phyloP scores from a whole-genome alignment of 1,284 basidiomycete genomes.

The Ceratobasidium sp. region DNA sequence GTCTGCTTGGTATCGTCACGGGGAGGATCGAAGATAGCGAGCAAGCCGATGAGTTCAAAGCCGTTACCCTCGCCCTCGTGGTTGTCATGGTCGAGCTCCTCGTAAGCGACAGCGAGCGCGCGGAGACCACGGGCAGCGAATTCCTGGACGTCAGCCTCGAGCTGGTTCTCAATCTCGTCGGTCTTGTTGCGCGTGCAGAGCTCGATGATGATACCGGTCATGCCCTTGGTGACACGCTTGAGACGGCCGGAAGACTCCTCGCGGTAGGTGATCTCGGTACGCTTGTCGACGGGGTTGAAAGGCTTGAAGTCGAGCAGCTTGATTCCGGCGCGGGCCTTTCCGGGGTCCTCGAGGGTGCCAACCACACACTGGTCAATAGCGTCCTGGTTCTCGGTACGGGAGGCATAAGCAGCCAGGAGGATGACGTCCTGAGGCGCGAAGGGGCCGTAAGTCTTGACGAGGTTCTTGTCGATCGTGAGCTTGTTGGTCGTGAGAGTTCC shows the following conservation, averaged over 20 bases:
- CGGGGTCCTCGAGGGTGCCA: conserved; percentile 77
- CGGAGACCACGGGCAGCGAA: conserved; percentile 96
- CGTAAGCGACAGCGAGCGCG: conserved; percentile 94
- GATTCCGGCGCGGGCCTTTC: conserved; percentile 88
- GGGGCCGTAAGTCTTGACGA: conserved; percentile 90
- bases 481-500: conserved; percentile 98
- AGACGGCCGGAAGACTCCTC: conserved; percentile 93
- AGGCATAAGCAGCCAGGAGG: conserved; percentile 93
- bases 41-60: conserved; percentile 95
- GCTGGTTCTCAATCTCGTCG: conserved; percentile 86
- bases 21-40: conserved; percentile 97
- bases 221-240: conserved; percentile 98
- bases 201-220: conserved; percentile 96
- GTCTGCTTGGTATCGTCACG: conserved; percentile 99
- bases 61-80: conserved; percentile 88
- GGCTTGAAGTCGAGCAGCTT: conserved; percentile 98
- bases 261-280: conserved; percentile 96
- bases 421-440: conserved; percentile 92
- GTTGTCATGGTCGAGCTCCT: conserved; percentile 89
- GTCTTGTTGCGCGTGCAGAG: conserved; percentile 98
- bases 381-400: conserved; percentile 98
- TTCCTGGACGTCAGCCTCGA: conserved; percentile 95
- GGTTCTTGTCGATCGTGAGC: conserved; percentile 94
- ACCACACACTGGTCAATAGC: conserved; percentile 94
- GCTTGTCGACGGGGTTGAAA: conserved; percentile 99